phyloP scores from a whole-genome alignment of 2,329 filamentous ascomycete genomes.

The Colletotrichum lupini region DNA sequence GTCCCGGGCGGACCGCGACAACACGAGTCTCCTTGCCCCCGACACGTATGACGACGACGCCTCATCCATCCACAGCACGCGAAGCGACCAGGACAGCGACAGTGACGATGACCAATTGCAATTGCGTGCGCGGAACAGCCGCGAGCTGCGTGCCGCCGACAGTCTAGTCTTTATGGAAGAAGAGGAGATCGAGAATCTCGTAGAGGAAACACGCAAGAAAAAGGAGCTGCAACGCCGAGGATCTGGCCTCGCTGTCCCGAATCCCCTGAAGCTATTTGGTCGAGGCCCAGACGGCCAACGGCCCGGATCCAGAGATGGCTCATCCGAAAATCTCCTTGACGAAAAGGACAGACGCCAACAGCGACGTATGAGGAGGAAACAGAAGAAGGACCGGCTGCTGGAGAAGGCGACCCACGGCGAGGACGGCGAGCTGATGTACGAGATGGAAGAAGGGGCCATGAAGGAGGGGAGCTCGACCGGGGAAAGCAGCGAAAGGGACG shows the following conservation, averaged over 20 bases:
- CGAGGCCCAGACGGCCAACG: slow-evolving; percentile 44
- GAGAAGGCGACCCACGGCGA: slow-evolving; percentile 70
- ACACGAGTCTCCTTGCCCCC: slow-evolving; percentile 69
- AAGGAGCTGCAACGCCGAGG: slow-evolving; percentile 62
- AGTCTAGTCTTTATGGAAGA: slow-evolving; percentile 79
- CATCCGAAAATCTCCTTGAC: slow-evolving; percentile 58
- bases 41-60: slow-evolving; percentile 76
- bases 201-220: slow-evolving; percentile 61
- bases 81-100: slow-evolving; percentile 79
- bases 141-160: slow-evolving; percentile 77
- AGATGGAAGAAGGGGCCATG: slow-evolving; percentile 86
- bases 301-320: slow-evolving; percentile 51
- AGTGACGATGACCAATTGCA: slow-evolving; percentile 80
- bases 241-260: slow-evolving; percentile 61
- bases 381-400: slow-evolving; percentile 64
- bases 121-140: slow-evolving; percentile 72
- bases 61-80: slow-evolving; percentile 69
- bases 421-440: slow-evolving; percentile 83
- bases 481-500: slow-evolving; percentile 69
- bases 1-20: slow-evolving; percentile 41
- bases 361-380: slow-evolving; percentile 61
- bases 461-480: slow-evolving; percentile 74
- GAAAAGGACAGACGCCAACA: slow-evolving; percentile 63
- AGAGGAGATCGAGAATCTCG: slow-evolving; percentile 74
- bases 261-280: slow-evolving; percentile 59